Base-by-base conservation (phyloP, 164 flowering plant genomes). In the Magnolia changhungtana region DNA sequence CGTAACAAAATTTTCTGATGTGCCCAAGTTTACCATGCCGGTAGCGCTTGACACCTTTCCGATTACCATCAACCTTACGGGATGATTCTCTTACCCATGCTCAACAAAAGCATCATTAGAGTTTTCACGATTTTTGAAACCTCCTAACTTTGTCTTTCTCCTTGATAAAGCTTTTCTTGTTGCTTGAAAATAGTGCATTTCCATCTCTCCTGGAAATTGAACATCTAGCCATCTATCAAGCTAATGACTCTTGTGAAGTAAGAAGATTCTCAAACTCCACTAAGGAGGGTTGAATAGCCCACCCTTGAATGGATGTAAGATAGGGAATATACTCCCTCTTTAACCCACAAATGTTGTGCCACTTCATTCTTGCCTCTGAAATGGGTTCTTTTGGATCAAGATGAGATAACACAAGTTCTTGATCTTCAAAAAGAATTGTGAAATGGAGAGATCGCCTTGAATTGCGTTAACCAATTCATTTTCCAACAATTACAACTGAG, bases 261-360 rank as follows among this genome's bases (percentile, higher is more conserved):
- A 72, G 71, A 18, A 65, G 72, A 52, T 52, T 77, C 75, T 66
- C 75, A 8, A 77, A n/a, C 49, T 77, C 74, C 49, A 51, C 78
- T 21, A 69, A 69, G 55, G 65, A 51, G 63, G 63, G 63, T 67
- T 73, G 76, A 2, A 16, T 5, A 67, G 19, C 49, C 67, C 72
- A 73, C 21, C 18, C 4, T 4, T 21, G 51, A 67, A 67, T 67
- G 5, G 71, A 67, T 67, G 71, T 31, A 29, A 31, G 18, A 27
- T 67, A 8, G 18, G 71, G 50, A 67, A 67, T 67, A 45, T 18
- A 29, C 18, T 24, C 70, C 74, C 7, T 21, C 20, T 69, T 74
- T 45, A 49, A 49, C 2, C 80, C 64, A 24, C 21, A 31, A 50
- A 74, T 68, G 64, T 74, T 68, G 31, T 49, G 58, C 2, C 29